Conservation (phyloP, 2,329 filamentous ascomycete genomes). For the Diaporthe sp. region DNA sequence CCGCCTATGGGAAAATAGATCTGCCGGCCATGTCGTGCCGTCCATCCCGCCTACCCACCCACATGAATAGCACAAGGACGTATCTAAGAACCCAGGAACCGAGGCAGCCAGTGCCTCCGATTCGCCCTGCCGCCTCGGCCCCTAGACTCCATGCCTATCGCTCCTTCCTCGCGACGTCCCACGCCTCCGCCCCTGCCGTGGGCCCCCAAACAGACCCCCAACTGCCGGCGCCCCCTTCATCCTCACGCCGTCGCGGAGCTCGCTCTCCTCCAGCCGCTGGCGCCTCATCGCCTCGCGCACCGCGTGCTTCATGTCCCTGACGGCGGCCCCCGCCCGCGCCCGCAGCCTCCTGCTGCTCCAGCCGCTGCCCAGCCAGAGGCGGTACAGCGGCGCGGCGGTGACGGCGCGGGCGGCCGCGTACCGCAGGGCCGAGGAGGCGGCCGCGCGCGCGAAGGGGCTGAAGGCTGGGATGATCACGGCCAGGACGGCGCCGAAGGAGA, state of each 20-base stretch:
- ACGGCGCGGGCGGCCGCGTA: background rate
- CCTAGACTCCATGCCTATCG: background rate
- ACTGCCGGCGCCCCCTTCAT: background rate
- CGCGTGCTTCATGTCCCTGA: conserved; percentile 32
- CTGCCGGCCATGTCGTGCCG: background rate
- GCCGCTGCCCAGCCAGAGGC: conserved; percentile 25
- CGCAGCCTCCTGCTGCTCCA: conserved; percentile 25
- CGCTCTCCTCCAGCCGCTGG: conserved; percentile 9
- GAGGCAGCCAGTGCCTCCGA: background rate
- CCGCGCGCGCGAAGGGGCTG: conserved; percentile 34
- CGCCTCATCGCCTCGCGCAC: conserved; percentile 24
- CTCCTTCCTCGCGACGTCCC: background rate
- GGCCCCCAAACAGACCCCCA: background rate
- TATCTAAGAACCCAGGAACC: background rate
- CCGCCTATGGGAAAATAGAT: conserved; percentile 3
- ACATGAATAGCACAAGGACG: background rate
- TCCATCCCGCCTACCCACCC: background rate
- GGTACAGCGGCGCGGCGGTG: conserved; percentile 30
- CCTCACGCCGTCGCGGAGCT: conserved; percentile 34
- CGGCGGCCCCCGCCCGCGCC: conserved; percentile 3
- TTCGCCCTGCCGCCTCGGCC: background rate
- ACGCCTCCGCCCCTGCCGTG: background rate
- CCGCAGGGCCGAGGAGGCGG: conserved; percentile 12
- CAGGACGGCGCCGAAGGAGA: conserved; percentile 34
- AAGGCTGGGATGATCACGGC: conserved; percentile 35